A percentile compares a stretch with the other conserved stretches of the same genome.
phyloP scores from a whole-genome alignment of 2,329 filamentous ascomycete genomes.

The Aspergillus fijiensis region DNA sequence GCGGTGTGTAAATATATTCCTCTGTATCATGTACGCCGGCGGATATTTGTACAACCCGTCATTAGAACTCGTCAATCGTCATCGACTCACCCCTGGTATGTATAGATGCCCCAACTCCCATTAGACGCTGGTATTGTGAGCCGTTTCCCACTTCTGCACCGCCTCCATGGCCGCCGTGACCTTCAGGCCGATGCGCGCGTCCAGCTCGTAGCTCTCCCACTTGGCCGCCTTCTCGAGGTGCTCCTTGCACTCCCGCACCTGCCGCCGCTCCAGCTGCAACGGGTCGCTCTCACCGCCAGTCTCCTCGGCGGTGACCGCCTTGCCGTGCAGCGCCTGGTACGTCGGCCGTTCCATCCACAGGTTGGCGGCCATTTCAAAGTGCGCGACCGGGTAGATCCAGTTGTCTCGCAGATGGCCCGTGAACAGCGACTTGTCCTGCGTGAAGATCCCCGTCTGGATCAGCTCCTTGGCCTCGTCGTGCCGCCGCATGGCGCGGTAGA shows the following conservation, averaged over 20 bases:
- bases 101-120: slow-evolving; percentile 10
- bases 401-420: slow-evolving; percentile 53
- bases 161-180: slow-evolving; percentile 49
- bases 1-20: background rate
- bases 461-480: slow-evolving; percentile 65
- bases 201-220: slow-evolving; percentile 63
- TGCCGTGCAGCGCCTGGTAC: slow-evolving; percentile 37
- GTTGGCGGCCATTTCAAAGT: slow-evolving; percentile 84
- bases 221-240: slow-evolving; percentile 58
- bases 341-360: slow-evolving; percentile 67
- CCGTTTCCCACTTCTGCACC: slow-evolving; percentile 44
- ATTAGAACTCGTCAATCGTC: background rate
- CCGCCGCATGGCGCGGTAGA: slow-evolving; percentile 63
- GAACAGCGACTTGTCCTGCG: slow-evolving; percentile 54
- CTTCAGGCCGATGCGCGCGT: slow-evolving; percentile 55
- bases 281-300: slow-evolving; percentile 7
- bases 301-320: slow-evolving; percentile 1
- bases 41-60: background rate
- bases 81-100: background rate
- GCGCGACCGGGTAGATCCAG: slow-evolving; percentile 70
- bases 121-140: slow-evolving; percentile 22
- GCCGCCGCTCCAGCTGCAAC: slow-evolving; percentile 32
- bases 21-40: slow-evolving; percentile 3
- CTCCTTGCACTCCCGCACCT: slow-evolving; percentile 54
- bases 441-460: slow-evolving; percentile 63